Base-by-base conservation (phyloP, 2,329 filamentous ascomycete genomes). In the Xylogone sp. region DNA sequence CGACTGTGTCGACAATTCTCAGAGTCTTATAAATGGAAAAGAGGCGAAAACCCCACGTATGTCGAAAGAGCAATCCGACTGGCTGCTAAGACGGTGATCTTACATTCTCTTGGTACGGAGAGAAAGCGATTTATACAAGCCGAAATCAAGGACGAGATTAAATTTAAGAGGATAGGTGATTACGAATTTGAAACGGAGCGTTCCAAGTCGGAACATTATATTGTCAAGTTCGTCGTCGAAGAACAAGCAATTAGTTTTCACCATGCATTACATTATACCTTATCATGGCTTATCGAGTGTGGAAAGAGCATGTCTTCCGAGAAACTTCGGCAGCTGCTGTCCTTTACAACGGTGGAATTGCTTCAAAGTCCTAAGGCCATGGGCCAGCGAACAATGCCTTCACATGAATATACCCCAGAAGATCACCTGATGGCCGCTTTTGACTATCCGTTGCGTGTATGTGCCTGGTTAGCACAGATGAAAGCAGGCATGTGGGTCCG, bases 401-500 rank as follows among this genome's bases (percentile, higher is more conserved):
- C 77, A 49, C 77, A 78, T 20, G 76, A 82, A 16, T 79, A 81
- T 56, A 75, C 74, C 0, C 73, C 86, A 0, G 88, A 96, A 61
- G 90, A 96, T 65, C 86, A 92, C 62, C 75, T 96, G 20, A 84
- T 96, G 67, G 86, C 88, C 2, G 83, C 91, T 48, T 96, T 99
- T 63, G 94, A 99, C 68, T 96, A 90, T 62, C 93, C 95, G 1
- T 76, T 99, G 3, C 82, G 95, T 48, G 92, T 97, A 1, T 97
- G 91, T 66, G 91, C 90, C 19, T 99, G 94, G 94, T 76, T 99
- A 27, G 89, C 94, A 5, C 95, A 99, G 72, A 97, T 99, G 84
- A 96, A 96, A 68, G 91, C 93, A 18, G 90, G 91, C 48, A 96
- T 97, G 85, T 99, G 95, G 94, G 93, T 99, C 56, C 85, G 94